Conservation (phyloP, 768 basidiomycete genomes). For the Suillus discolor region DNA sequence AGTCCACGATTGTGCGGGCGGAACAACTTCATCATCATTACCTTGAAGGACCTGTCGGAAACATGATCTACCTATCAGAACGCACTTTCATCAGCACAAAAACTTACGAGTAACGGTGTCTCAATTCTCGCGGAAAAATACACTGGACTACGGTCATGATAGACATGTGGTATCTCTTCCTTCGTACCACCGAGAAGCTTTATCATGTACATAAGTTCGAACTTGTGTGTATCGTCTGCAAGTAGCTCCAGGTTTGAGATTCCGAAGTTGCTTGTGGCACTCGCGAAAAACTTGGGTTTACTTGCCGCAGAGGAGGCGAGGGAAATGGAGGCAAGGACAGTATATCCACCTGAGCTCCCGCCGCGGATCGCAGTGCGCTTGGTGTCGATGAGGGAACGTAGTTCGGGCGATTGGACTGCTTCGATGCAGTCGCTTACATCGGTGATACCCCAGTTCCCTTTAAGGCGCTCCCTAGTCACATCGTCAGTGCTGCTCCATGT, state of each 20-base stretch:
- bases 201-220: constrained; percentile 59
- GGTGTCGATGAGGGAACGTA: constrained; percentile 56
- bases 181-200: constrained; percentile 65
- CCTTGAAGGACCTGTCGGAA: constrained; percentile 67
- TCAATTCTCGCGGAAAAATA: constrained; percentile 62
- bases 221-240: constrained; percentile 71
- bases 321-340: constrained; percentile 52
- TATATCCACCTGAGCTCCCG: constrained; percentile 74
- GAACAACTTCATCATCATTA: constrained; percentile 62
- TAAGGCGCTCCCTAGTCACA: constrained; percentile 58
- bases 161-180: constrained; percentile 56
- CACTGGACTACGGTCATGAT: constrained; percentile 62
- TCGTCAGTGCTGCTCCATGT: constrained; percentile 60
- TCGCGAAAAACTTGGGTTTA: constrained; percentile 59
- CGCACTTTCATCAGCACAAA: constrained; percentile 34
- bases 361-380: constrained; percentile 71
- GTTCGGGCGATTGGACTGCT: constrained; percentile 48
- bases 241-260: constrained; percentile 64
- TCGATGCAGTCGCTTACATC: constrained; percentile 67
- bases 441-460: constrained; percentile 70
- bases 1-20: constrained; percentile 56
- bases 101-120: constrained; percentile 61
- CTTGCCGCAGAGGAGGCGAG: constrained; percentile 53
- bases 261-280: constrained; percentile 70
- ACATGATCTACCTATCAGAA: constrained; percentile 12